These are phyloP conservation scores for Metroxylon sagu DNA, from an alignment of 176 grass and related monocot species.

Conservation along the genomic window DNA sequence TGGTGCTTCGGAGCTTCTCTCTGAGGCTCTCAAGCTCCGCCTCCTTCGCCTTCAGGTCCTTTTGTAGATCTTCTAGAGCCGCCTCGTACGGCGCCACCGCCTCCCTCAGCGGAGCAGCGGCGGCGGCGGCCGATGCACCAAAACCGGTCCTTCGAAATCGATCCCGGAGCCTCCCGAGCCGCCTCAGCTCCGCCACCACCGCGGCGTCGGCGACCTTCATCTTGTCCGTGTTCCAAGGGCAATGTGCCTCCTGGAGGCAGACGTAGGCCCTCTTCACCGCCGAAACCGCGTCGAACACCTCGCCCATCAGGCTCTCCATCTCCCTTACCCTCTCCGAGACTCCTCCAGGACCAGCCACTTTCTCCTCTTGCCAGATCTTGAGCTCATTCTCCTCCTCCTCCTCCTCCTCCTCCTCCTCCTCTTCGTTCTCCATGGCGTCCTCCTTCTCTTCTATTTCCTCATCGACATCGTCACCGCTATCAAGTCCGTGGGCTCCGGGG, in stretches of 20 bases:
- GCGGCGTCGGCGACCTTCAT: constrained; percentile 58
- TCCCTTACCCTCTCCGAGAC: constrained; percentile 23
- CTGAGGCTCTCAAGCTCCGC: constrained; percentile 58
- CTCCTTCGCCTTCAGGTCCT: constrained; percentile 75
- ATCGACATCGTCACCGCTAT: constrained; percentile 34
- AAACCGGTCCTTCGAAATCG: constrained; percentile 35
- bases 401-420: neutral
- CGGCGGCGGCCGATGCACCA: constrained; percentile 19
- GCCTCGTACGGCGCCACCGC: constrained; percentile 88
- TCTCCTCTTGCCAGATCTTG: constrained; percentile 73
- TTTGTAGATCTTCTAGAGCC: constrained; percentile 65
- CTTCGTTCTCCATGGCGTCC: constrained; percentile 1
- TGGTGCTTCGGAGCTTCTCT: constrained; percentile 47
- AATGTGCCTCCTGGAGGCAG: constrained; percentile 69
- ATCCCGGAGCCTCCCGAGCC: constrained; percentile 64
- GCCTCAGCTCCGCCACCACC: constrained; percentile 77
- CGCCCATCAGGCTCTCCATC: constrained; percentile 56
- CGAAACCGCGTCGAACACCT: constrained; percentile 86
- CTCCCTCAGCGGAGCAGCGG: constrained; percentile 42
- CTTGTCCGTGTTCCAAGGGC: constrained; percentile 84
- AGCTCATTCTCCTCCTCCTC: constrained; percentile 48
- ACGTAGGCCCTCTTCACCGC: constrained; percentile 64
- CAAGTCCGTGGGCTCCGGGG: constrained; percentile 29
- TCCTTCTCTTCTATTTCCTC: constrained; percentile 25
- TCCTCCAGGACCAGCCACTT: constrained; percentile 1